Percentiles rank a stretch among this genome's conserved stretches.
These are phyloP conservation scores for Corynascus novoguineensis DNA, from an alignment of 495 filamentous ascomycete species.

Conservation along the genomic window DNA sequence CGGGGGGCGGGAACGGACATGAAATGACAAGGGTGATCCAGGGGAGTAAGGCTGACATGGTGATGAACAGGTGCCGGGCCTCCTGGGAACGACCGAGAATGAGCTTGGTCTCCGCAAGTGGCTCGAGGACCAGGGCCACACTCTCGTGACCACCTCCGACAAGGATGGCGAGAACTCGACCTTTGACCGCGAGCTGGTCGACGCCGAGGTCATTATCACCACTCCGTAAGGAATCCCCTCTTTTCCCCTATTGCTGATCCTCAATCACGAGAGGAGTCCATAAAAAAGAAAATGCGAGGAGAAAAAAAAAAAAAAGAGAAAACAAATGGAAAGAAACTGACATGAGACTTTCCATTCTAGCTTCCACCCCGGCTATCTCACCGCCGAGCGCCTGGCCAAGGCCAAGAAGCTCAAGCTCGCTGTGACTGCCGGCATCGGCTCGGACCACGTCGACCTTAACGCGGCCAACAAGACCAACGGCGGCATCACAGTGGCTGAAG, in stretches of 20 bases:
- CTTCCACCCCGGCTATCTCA: constrained; percentile 98
- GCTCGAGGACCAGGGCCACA: constrained; percentile 94
- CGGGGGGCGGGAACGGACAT: not conserved
- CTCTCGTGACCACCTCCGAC: constrained; percentile 91
- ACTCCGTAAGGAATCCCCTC: constrained; percentile 70
- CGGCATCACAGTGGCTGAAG: constrained; percentile 93
- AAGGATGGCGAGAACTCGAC: constrained; percentile 88
- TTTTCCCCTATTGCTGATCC: no score
- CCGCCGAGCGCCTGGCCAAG: constrained; percentile 90
- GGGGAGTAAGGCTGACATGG: not conserved
- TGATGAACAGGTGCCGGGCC: constrained; percentile 59
- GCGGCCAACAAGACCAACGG: constrained; percentile 98
- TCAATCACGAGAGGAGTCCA: no score
- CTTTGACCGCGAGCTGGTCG: constrained; percentile 92
- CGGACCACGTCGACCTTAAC: constrained; percentile 95
- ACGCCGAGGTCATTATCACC: constrained; percentile 98
- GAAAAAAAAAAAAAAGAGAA: no score
- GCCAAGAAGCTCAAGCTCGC: constrained; percentile 98
- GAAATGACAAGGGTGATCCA: not conserved
- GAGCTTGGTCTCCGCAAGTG: constrained; percentile 94
- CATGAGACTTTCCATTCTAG: constrained; percentile 42
- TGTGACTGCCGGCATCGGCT: constrained; percentile 94
- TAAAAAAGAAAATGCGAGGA: no score
- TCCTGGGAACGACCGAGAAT: constrained; percentile 95
- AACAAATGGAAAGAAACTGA: no score